phyloP scores from a whole-genome alignment of 1,284 basidiomycete species.

The Leccinum griseonigrum region DNA sequence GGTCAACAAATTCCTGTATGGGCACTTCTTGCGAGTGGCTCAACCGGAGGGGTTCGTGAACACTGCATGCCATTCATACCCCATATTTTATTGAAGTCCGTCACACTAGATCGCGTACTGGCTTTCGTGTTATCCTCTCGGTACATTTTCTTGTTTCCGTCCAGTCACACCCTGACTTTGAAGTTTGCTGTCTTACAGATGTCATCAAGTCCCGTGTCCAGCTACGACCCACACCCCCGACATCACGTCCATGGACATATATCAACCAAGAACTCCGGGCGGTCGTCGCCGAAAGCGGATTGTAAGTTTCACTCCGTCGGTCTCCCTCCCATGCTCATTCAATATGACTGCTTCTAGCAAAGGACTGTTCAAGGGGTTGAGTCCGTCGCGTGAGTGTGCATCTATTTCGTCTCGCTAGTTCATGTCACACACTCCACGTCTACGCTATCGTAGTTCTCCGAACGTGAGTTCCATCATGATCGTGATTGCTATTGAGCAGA shows the following conservation, averaged over 20 bases:
- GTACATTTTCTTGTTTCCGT: conserved; percentile 33
- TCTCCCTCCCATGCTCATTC: background rate
- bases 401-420: background rate
- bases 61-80: background rate
- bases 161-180: background rate
- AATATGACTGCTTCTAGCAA: conserved; percentile 36
- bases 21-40: conserved; percentile 85
- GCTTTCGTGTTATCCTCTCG: conserved; percentile 89
- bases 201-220: conserved; percentile 92
- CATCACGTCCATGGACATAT: conserved; percentile 78
- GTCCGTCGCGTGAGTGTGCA: conserved; percentile 56
- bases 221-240: conserved; percentile 73
- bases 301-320: conserved; percentile 46
- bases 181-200: conserved; percentile 44
- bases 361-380: conserved; percentile 72
- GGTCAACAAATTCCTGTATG: conserved; percentile 79
- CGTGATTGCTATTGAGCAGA: background rate
- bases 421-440: background rate
- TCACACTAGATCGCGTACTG: conserved; percentile 78
- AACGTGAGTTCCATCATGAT: conserved; percentile 15
- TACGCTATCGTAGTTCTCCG: conserved; percentile 12
- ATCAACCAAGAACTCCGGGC: conserved; percentile 68
- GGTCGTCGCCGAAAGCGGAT: conserved; percentile 74
- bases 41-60: conserved; percentile 77
- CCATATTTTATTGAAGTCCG: background rate